These are phyloP conservation scores for Epichloe aotearoae DNA, from an alignment of 2,329 filamentous ascomycete genomes.

Conservation along the genomic window DNA sequence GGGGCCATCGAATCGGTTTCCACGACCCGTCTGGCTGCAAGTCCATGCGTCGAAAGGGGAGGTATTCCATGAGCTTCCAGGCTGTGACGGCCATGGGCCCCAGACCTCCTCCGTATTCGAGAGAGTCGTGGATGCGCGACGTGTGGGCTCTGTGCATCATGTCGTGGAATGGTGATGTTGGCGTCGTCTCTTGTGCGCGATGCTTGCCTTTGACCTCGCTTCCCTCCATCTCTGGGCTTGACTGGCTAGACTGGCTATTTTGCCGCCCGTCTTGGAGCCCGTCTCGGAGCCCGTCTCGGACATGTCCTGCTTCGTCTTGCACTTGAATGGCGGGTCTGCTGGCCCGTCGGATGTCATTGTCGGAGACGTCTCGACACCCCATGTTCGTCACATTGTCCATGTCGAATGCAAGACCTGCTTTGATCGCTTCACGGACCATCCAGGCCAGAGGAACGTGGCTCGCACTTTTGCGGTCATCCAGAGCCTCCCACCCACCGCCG, in stretches of 20 bases:
- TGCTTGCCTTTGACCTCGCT: conserved; percentile 7
- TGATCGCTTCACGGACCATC: conserved; percentile 49
- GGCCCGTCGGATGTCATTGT: conserved; percentile 4
- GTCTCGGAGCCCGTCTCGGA: background rate
- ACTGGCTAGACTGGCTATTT: conserved; percentile 8
- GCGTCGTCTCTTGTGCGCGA: conserved; percentile 3
- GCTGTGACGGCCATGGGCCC: conserved; percentile 40
- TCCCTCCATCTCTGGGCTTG: conserved; percentile 11
- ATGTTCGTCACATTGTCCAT: conserved; percentile 51
- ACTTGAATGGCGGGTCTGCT: conserved; percentile 14
- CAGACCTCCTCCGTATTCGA: conserved; percentile 50
- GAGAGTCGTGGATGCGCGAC: conserved; percentile 54
- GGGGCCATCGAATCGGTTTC: conserved; percentile 68
- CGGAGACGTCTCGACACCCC: conserved; percentile 33
- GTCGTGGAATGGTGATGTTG: conserved; percentile 33
- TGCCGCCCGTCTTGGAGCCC: conserved; percentile 5
- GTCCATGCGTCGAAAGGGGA: conserved; percentile 74
- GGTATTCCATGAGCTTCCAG: conserved; percentile 71
- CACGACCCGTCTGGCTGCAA: conserved; percentile 58
- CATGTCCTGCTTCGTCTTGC: conserved; percentile 8
- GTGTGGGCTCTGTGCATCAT: conserved; percentile 44
- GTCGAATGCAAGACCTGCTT: conserved; percentile 59
- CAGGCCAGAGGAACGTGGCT: conserved; percentile 57
- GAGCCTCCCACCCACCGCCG: conserved; percentile 59
- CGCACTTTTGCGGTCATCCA: conserved; percentile 43